Base-by-base conservation (phyloP, 306 rosid species). In the Corylus heterophylla region DNA sequence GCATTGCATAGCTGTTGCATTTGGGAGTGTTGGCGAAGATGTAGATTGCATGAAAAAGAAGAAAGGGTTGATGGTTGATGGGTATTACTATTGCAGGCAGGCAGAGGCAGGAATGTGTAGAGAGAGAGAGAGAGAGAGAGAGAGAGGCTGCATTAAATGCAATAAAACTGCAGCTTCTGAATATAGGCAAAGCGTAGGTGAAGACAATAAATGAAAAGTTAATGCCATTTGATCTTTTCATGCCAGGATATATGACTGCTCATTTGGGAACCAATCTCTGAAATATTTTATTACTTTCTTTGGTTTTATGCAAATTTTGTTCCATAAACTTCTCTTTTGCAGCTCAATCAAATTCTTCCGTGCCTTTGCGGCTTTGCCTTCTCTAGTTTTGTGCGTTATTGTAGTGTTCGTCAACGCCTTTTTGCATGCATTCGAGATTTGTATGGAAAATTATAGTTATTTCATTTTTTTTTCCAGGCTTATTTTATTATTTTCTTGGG, bases 171-270 rank as follows among this genome's bases (percentile, higher is more conserved):
- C 87, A 69, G 37, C 71, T 85, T 88, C 86, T 86, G 89, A 78
- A 81, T 25, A 45, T 78, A 76, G 84, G 81, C 82, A 37, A 27
- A 66, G 85, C 67, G 82, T 87, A 72, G 97, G 90, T 92, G 95
- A 83, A 79, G 56, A 54, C 93, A 90, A 49, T 90, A 89, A 92
- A 86, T 92, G 93, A 83, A 79, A 81, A 88, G 90, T 92, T 47
- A 92, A 89, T 92, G 93, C 88, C 55, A 63, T 83, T 88, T 88
- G 74, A 87, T 86, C 77, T 83, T 89, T 89, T 86, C 94, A 86
- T 87, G 92, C 87, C 83, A 74, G 81, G 78, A 77, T 77, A 31
- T 31, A 31, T 31, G 76, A 76, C 74, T 74, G 71, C 82, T 74
- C 54, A 56, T 81, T 83, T 27, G 70, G 75, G 78, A 77, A 69